Conservation (phyloP, 345 rosid genomes). For the Moricandia moricandioides region DNA sequence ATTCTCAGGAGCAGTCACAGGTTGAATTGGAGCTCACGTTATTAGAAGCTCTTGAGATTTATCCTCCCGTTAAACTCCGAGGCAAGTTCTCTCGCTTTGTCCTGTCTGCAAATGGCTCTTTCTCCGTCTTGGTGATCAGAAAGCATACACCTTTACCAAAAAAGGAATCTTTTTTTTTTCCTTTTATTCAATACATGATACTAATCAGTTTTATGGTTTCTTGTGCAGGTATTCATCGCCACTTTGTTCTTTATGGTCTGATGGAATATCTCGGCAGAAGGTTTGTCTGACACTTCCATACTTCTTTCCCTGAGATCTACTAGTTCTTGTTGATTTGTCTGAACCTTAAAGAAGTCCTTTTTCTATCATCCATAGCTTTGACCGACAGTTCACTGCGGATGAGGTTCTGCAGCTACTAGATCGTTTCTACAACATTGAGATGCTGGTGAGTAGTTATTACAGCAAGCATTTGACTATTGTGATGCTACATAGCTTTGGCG, state of each 20-base stretch:
- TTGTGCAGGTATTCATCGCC: conserved; percentile 83
- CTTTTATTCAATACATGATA: background rate
- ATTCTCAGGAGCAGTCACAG: conserved; percentile 78
- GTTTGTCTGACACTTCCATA: conserved; percentile 40
- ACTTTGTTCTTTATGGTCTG: conserved; percentile 87
- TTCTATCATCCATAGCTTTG: conserved; percentile 51
- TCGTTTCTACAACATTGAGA: conserved; percentile 87
- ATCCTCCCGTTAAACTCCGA: conserved; percentile 82
- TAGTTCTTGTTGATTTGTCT: background rate
- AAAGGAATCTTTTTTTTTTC: background rate
- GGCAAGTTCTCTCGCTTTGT: conserved; percentile 44
- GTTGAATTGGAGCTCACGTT: conserved; percentile 92
- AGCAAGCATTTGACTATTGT: background rate
- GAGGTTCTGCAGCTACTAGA: conserved; percentile 92
- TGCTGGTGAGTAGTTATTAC: conserved; percentile 62
- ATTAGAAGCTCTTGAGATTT: conserved; percentile 86
- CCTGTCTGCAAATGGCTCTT: background rate
- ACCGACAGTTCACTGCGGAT: conserved; percentile 74
- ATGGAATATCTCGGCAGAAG: conserved; percentile 89
- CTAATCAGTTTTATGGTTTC: conserved; percentile 16
- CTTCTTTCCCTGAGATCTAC: conserved; percentile 4
- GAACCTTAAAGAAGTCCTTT: conserved; percentile 14
- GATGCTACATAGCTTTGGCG: background rate
- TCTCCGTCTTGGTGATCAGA: conserved; percentile 16
- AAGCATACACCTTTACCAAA: background rate